Conservation (phyloP, 2,329 filamentous ascomycete species). For the Phialophora macrospora region DNA sequence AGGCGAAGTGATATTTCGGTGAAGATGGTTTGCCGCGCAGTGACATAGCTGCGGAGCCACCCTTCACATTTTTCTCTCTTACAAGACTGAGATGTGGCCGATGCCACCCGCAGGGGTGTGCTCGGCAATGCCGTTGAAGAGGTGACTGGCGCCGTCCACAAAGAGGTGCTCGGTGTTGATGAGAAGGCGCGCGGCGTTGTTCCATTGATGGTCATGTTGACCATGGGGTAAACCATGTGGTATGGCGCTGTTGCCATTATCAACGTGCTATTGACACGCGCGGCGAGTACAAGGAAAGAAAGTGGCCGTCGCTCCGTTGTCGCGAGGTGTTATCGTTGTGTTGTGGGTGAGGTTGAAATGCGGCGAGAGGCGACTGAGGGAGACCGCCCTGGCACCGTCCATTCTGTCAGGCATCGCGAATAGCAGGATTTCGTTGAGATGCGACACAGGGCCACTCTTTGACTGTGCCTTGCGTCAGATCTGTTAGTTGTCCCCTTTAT, state of each 20-base stretch:
- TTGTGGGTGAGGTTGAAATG: slow-evolving; percentile 3
- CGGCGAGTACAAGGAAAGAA: neutral
- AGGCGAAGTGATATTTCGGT: neutral
- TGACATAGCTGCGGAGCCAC: neutral
- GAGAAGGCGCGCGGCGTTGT: neutral
- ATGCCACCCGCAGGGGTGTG: neutral
- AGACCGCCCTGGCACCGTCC: slow-evolving; percentile 4
- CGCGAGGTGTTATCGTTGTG: neutral
- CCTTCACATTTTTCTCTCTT: neutral
- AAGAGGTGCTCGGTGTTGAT: neutral
- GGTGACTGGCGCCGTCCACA: neutral
- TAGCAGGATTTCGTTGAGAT: neutral
- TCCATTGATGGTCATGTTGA: neutral
- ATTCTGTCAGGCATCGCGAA: slow-evolving; percentile 6
- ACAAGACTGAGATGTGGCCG: slow-evolving; percentile 3
- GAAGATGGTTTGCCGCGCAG: neutral
- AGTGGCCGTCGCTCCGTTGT: neutral
- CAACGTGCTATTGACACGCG: neutral
- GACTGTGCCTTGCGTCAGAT: slow-evolving; percentile 2
- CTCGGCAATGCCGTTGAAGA: neutral
- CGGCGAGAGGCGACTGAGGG: neutral
- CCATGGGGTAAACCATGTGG: neutral
- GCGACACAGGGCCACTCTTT: neutral
- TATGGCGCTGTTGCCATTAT: slow-evolving; percentile 5
- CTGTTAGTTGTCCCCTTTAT: neutral